Evolutionary conservation across 331 rosid species (phyloP), one percentile per base, ranked within the genome.

Genomic region (Stylosanthes scabra): DNA sequence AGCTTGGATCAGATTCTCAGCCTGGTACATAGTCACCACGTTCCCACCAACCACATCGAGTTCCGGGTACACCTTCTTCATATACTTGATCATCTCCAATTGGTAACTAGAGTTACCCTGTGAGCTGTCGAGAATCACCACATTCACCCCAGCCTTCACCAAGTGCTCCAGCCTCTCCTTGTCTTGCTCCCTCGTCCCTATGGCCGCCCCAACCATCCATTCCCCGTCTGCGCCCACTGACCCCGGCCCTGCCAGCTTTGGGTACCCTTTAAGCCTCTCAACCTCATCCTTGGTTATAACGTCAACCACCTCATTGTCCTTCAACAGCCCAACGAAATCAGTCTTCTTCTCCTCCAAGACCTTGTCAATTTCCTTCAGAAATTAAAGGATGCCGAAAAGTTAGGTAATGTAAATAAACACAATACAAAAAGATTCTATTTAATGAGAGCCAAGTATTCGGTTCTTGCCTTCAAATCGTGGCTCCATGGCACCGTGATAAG

Each of bases 21-120:
- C 97, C 73, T 94, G 99, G 29, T 86, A 79, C 81, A 86, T 84
- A 2, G 99, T 90, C 44, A 94, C 99, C 61, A 94, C 99, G 82
- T 94, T 94, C 74, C 99, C 99, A 6, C 99, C 99, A 65, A 94
- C 76, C 60, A 94, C 96, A 83, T 94, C 99, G 63, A 94, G 77
- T 15, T 74, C 85, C 12, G 92, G 88, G 58, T 91, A 87, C 27
- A 29, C 59, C 40, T 29, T 81, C 74, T 91, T 94, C 49, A 91
- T 77, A 41, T 85, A 83, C 87, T 94, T 94, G n/a, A 91, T 86
- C 99, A 94, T 90, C 62, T 94, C 97, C 77, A 86, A 70, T 63
- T 94, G 99, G 79, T 94, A 94, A 69, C 66, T 68, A 20, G 97
- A 94, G 80, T 90, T 94, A 65, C 99, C 99, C 31, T 94, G 99